These are phyloP conservation scores for Epicoccum nigrum DNA, from an alignment of 2,329 filamentous ascomycete species.

Conservation along the genomic window DNA sequence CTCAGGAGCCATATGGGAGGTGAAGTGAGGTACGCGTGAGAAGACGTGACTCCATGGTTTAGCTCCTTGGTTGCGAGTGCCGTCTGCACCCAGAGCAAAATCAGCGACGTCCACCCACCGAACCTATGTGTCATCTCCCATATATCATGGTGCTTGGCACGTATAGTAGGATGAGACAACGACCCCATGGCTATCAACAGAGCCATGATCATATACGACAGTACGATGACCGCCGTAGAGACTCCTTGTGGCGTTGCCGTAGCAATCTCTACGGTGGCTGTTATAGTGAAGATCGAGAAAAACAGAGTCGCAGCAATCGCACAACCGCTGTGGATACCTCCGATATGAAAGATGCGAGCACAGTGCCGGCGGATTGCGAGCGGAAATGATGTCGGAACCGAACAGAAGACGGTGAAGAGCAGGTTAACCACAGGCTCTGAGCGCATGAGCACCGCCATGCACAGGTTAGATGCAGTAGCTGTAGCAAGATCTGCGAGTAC, in stretches of 20 bases:
- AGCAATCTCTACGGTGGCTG: constrained; percentile 39
- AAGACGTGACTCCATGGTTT: constrained; percentile 19
- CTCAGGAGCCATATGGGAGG: constrained; percentile 70
- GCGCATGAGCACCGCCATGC: constrained; percentile 41
- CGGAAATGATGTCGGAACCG: constrained; percentile 38
- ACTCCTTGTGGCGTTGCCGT: constrained; percentile 19
- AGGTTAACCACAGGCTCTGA: constrained; percentile 47
- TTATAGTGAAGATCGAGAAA: constrained; percentile 53
- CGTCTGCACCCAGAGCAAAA: constrained; percentile 45
- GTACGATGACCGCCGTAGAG: constrained; percentile 26
- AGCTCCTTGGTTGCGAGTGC: constrained; percentile 37
- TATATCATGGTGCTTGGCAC: constrained; percentile 40
- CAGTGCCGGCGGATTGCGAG: constrained; percentile 41
- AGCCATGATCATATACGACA: constrained; percentile 40
- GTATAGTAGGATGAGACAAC: constrained; percentile 41
- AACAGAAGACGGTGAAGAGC: constrained; percentile 45
- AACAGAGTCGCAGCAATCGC: constrained; percentile 47
- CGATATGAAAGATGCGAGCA: constrained; percentile 46
- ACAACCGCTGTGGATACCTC: constrained; percentile 47
- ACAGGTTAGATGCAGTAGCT: constrained; percentile 48
- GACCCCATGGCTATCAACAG: constrained; percentile 40
- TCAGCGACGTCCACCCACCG: constrained; percentile 46
- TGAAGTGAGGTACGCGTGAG: constrained; percentile 33
- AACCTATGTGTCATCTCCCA: constrained; percentile 48
- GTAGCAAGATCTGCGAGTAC: constrained; percentile 42